Conservation (phyloP, 768 basidiomycete genomes). For the Mycena filopes region DNA sequence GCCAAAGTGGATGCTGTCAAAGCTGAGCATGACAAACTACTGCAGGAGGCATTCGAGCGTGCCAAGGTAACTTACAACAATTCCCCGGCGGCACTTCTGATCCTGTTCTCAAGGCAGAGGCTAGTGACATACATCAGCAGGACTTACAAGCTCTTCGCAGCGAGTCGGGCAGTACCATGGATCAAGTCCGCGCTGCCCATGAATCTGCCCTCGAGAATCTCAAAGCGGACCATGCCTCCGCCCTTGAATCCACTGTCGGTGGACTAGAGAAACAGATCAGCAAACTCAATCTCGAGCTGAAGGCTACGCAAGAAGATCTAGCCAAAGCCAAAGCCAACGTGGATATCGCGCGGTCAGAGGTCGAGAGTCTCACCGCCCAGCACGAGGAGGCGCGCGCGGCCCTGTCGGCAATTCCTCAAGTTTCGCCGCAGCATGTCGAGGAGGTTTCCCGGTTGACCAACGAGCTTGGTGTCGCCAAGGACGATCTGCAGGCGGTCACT, state of each 20-base stretch:
- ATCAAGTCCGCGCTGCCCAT: conserved; percentile 75
- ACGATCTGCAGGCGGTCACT: conserved; percentile 72
- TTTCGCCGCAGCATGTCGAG: conserved; percentile 59
- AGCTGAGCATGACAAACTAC: conserved; percentile 67
- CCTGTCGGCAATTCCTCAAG: conserved; percentile 49
- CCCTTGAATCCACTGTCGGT: conserved; percentile 66
- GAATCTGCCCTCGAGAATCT: conserved; percentile 68
- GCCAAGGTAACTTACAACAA: conserved; percentile 68
- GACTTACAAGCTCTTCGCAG: conserved; percentile 79
- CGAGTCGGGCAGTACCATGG: conserved; percentile 71
- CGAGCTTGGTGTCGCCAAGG: conserved; percentile 71
- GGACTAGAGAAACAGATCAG: conserved; percentile 71
- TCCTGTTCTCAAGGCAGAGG: conserved; percentile 64
- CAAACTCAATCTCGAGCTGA: conserved; percentile 75
- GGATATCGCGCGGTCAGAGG: conserved; percentile 62
- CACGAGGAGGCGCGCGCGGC: conserved; percentile 69
- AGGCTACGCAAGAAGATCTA: conserved; percentile 87
- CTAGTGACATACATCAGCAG: conserved; percentile 71
- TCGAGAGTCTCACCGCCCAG: conserved; percentile 67
- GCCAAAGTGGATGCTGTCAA: conserved; percentile 74
- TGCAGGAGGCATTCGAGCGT: conserved; percentile 78
- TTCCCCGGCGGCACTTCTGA: conserved; percentile 22
- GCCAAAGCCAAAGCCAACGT: conserved; percentile 74
- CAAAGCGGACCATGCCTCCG: conserved; percentile 70
- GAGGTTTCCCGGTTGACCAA: conserved; percentile 66